Evolutionary conservation across 2,329 filamentous ascomycete species (phyloP).

Genomic region (Hypoxylon sp.): DNA sequence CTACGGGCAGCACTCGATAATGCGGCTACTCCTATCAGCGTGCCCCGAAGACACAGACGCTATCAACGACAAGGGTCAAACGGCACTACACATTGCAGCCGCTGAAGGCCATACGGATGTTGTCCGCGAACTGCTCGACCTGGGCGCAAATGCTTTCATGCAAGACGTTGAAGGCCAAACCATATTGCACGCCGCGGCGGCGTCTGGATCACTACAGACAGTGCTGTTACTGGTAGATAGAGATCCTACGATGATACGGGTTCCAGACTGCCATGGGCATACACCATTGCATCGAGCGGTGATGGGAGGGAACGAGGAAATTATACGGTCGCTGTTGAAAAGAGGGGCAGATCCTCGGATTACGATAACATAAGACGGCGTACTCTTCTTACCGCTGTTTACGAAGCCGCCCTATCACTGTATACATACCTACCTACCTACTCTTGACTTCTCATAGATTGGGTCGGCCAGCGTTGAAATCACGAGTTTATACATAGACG

Average conservation of each 20-base stretch:
- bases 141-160: slow-evolving; percentile 18
- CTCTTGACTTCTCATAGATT: slow-evolving; percentile 8
- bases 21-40: slow-evolving; percentile 8
- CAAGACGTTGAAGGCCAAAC: slow-evolving; percentile 10
- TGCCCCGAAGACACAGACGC: slow-evolving; percentile 19
- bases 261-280: slow-evolving; percentile 12
- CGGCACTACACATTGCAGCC: slow-evolving; percentile 18
- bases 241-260: slow-evolving; percentile 14
- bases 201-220: slow-evolving; percentile 10
- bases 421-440: slow-evolving; percentile 3
- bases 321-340: slow-evolving; percentile 18
- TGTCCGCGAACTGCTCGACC: slow-evolving; percentile 14
- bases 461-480: not conserved
- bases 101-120: slow-evolving; percentile 15
- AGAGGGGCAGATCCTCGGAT: slow-evolving; percentile 13
- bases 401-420: slow-evolving; percentile 4
- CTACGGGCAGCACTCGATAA: slow-evolving; percentile 16
- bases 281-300: slow-evolving; percentile 16
- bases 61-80: slow-evolving; percentile 15
- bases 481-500: slow-evolving; percentile 16
- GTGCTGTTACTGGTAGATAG: slow-evolving; percentile 7
- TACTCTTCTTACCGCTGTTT: not conserved
- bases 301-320: slow-evolving; percentile 17
- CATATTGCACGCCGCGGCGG: slow-evolving; percentile 13
- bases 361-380: slow-evolving; percentile 11